Evolutionary conservation across 805 yeast species (phyloP).

Genomic region (Clavispora vitiphila): DNA sequence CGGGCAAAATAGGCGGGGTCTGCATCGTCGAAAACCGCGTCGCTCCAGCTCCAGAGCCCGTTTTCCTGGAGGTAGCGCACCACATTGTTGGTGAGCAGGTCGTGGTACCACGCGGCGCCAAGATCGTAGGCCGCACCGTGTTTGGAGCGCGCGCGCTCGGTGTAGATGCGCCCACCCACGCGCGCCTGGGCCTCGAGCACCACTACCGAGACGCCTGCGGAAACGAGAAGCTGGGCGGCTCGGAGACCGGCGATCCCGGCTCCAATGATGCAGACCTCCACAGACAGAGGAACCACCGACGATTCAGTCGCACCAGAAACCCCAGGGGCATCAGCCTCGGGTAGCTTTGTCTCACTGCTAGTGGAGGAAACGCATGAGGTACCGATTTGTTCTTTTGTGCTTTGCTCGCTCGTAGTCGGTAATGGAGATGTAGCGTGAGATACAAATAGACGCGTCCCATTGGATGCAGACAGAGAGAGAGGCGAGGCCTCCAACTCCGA

Average conservation of each 20-base stretch:
- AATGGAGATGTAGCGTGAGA: too few species aligned
- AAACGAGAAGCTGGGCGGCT: conserved; percentile 22
- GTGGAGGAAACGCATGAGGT: too few species aligned
- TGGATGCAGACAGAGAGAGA: too few species aligned
- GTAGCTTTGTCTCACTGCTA: too few species aligned
- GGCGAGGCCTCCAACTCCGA: too few species aligned
- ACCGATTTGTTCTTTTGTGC: too few species aligned
- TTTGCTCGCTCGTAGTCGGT: too few species aligned
- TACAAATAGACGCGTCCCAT: too few species aligned
- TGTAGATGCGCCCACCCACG: conserved; percentile 21
- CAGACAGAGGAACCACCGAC: background rate
- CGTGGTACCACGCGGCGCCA: conserved; percentile 96
- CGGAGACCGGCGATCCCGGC: conserved; percentile 23
- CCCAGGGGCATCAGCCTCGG: too few species aligned
- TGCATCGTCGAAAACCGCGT: conserved; percentile 47
- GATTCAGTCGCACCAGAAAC: too few species aligned
- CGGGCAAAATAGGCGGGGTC: conserved; percentile 22
- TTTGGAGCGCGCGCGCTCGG: conserved; percentile 14
- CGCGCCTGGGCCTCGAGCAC: conserved; percentile 22
- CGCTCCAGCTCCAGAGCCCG: conserved; percentile 20
- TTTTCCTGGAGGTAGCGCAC: conserved; percentile 31
- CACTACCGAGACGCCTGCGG: conserved; percentile 9
- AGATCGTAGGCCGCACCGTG: conserved; percentile 48
- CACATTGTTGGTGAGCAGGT: conserved; percentile 61
- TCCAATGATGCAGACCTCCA: conserved; percentile 17